Percentiles rank a stretch among this genome's conserved stretches.
phyloP scores from a whole-genome alignment of 192 early-diverging fungal species.

The Nowakowskiella sp. region DNA sequence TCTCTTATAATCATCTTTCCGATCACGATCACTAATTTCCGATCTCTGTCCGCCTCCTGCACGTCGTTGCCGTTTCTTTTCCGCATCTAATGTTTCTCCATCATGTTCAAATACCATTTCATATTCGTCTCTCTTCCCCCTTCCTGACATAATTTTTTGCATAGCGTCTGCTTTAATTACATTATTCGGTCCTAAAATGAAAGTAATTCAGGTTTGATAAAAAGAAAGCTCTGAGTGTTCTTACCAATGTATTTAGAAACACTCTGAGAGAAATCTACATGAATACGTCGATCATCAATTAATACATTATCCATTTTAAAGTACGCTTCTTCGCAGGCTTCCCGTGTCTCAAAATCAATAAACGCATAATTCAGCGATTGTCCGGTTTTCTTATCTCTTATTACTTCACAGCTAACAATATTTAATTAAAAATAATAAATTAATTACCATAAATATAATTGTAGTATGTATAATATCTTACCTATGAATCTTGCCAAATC shows the following conservation, averaged over 20 bases:
- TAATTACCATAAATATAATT: neutral
- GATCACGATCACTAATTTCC: neutral
- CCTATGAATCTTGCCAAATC: constrained; percentile 78
- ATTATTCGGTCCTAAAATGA: constrained; percentile 24
- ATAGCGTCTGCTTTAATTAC: neutral
- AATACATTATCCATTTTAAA: constrained; percentile 96
- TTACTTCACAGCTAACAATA: constrained; percentile 73
- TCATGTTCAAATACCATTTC: constrained; percentile 42
- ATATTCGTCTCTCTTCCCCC: constrained; percentile 23
- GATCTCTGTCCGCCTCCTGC: neutral
- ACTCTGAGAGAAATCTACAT: constrained; percentile 96
- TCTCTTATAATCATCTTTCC: neutral
- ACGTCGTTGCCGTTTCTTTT: constrained; percentile 19
- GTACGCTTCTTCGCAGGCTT: constrained; percentile 84
- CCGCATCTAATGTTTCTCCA: constrained; percentile 25
- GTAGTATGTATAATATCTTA: constrained; percentile 10
- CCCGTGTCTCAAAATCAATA: constrained; percentile 86
- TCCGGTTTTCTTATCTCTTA: constrained; percentile 73
- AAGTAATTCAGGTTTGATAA: neutral
- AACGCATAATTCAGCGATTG: constrained; percentile 92
- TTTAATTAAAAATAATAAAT: neutral
- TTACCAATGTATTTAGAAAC: constrained; percentile 51
- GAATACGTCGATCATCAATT: constrained; percentile 91
- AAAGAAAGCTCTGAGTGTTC: neutral
- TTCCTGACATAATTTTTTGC: constrained; percentile 28